Base-by-base conservation (phyloP, 768 basidiomycete genomes). In the Lentinula detonsa region DNA sequence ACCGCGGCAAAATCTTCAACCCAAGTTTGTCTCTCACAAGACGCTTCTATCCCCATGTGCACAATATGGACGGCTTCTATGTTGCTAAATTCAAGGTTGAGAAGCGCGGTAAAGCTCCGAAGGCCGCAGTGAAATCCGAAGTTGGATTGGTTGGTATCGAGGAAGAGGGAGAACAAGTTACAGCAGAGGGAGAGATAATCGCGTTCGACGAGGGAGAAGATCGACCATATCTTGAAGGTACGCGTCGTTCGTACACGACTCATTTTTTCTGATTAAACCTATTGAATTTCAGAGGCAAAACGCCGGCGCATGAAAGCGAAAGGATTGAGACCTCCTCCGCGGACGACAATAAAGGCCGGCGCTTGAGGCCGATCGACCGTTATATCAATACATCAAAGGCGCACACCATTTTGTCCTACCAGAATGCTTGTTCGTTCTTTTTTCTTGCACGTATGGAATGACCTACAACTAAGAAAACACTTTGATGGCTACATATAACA, bases 51-150 rank as follows among this genome's bases (percentile, higher is more conserved):
- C 92, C 95, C 15, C 95, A 98, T 73, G 95, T 97, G 67, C 95
- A 98, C 76, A 99, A 99, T 75, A 97, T 98, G 95, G 97, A 99
- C 72, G 97, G 97, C 5, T 99, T 99, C 82, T 99, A 83, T 73
- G 95, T 98, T 59, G 96, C 96, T 62, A 98, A 98, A 74, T 93
- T 99, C 82, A 95, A 91, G 74, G 88, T 98, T n/a, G 89, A 86
- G 71, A 91, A 85, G 74, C 81, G 88, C 62, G 70, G 76, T 52
- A 95, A 90, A 75, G 68, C 1, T 37, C 28, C 61, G 39, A 69
- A 68, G 59, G 70, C 67, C 23, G 59, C 64, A 37, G 59, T 67
- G 42, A 72, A 72, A 51, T 64, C 64, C 7, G 72, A 69, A 37
- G 76, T 73, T 34, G 72, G 67, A 42, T 68, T 68, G 40, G 65